These are phyloP conservation scores for Gillenia trifoliata DNA, from an alignment of 306 rosid genomes.

Conservation along the genomic window DNA sequence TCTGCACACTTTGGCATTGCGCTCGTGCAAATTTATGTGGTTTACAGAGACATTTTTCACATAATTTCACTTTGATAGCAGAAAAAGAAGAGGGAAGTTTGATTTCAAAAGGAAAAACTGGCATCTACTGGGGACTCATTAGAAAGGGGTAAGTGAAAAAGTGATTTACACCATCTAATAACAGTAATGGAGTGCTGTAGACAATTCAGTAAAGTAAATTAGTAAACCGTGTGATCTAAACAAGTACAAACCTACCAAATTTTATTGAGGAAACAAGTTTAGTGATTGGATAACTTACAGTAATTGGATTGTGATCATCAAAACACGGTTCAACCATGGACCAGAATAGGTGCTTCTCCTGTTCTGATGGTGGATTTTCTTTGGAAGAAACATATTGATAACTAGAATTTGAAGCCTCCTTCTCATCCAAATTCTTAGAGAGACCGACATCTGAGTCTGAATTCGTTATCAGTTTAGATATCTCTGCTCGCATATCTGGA, in stretches of 20 bases:
- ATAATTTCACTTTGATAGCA: neutral
- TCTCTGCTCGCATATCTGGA: constrained; percentile 40
- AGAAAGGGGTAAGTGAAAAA: neutral
- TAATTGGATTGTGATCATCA: constrained; percentile 10
- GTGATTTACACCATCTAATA: neutral
- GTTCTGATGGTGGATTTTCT: constrained; percentile 20
- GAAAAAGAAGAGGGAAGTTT: neutral
- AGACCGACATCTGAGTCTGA: constrained; percentile 22
- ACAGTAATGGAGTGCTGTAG: neutral
- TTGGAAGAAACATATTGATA: constrained; percentile 30
- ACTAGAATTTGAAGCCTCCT: constrained; percentile 26
- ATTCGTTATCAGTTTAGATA: constrained; percentile 19
- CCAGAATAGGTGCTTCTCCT: constrained; percentile 30
- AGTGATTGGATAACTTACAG: neutral
- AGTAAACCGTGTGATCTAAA: neutral
- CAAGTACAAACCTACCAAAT: neutral
- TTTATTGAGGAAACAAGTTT: neutral
- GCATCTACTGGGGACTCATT: neutral
- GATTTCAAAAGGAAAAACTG: neutral
- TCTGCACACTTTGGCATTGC: neutral
- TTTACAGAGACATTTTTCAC: neutral
- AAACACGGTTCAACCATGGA: constrained; percentile 31
- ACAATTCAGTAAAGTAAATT: neutral
- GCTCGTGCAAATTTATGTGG: neutral
- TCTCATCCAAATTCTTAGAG: constrained; percentile 37